phyloP scores from a whole-genome alignment of 1,139 yeast genomes.

The Diutina sp. region DNA sequence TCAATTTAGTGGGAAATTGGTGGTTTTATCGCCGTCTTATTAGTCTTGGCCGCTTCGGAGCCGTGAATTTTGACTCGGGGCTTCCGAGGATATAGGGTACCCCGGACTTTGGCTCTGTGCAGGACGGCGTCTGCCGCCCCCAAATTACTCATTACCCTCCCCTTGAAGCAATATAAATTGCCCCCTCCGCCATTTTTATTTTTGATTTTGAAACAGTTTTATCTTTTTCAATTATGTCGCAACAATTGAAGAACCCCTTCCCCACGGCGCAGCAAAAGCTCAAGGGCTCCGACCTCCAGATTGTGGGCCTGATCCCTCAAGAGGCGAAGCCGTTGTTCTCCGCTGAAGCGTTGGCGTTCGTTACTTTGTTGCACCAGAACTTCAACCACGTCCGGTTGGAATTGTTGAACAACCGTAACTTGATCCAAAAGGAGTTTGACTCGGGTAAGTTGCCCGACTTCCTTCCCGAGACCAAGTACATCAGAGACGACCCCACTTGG shows the following conservation, averaged over 20 bases:
- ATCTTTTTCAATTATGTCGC: neutral
- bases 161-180: neutral
- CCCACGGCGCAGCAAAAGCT: conserved; percentile 39
- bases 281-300: conserved; percentile 40
- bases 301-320: conserved; percentile 50
- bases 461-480: conserved; percentile 55
- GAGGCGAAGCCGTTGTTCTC: conserved; percentile 52
- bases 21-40: neutral
- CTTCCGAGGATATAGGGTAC: conserved; percentile 1
- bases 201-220: too few relatives aligned
- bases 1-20: neutral
- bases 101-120: conserved; percentile 1
- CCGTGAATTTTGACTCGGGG: conserved; percentile 1
- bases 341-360: conserved; percentile 57
- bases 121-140: neutral
- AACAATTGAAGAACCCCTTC: conserved; percentile 22
- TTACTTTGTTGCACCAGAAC: conserved; percentile 62
- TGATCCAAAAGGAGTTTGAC: conserved; percentile 50
- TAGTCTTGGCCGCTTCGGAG: neutral
- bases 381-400: conserved; percentile 50
- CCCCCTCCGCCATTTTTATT: too few relatives aligned
- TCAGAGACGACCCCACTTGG: conserved; percentile 68
- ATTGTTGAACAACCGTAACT: conserved; percentile 46
- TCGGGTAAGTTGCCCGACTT: conserved; percentile 61
- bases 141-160: neutral